Base-by-base conservation (phyloP, 1,284 basidiomycete genomes). In the Ganoderma sinense region DNA sequence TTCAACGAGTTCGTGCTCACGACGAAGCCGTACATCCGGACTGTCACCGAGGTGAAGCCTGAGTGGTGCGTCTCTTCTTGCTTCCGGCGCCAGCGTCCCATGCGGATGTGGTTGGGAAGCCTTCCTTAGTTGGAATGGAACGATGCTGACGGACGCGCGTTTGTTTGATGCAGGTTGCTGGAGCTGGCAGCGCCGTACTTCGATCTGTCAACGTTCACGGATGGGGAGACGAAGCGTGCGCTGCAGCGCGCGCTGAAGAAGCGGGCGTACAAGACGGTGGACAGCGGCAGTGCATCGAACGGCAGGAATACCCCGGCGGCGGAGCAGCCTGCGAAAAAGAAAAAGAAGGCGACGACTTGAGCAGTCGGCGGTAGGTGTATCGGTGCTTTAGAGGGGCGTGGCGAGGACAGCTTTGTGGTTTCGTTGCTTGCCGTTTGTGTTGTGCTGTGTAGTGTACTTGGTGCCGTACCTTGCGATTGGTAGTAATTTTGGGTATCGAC, bases 1-100 rank as follows among this genome's bases (percentile, higher is more conserved):
- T 99, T 98, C 87, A 98, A 99, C 80, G 98, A 98, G 81, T 99
- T 99, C 79, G 96, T 99, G 36, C 84, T 99, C 72, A 99, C 97
- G 16, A 96, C 96, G 11, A 84, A 89, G 69, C 89, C 91, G 69
- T 99, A 94, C 77, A 97, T 99, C 77, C 91, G 97, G 51, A 98
- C 95, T 0, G 95, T 97, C 26, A 94, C 96, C 1, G 96, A 97
- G 72, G 89, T 99, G 67, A 87, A 89, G 77, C 89, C 94, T 1
- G 97, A 98, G 78, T 99, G 98, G 96, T 94, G 78, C 41, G 88
- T 79, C 16, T 0, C 74, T 29, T 55, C 39, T 48, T 7, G 45
- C 58, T 40, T 16, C 26, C n/a, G 6, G 56, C n/a, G 2, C 13
- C 56, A 23, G n/a, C 39, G 14, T 61, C n/a, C 59, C 23, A 14